Percentiles rank a stretch among this genome's conserved stretches.
phyloP scores from a whole-genome alignment of 176 grass and related monocot genomes.

The Oryza longistaminata region DNA sequence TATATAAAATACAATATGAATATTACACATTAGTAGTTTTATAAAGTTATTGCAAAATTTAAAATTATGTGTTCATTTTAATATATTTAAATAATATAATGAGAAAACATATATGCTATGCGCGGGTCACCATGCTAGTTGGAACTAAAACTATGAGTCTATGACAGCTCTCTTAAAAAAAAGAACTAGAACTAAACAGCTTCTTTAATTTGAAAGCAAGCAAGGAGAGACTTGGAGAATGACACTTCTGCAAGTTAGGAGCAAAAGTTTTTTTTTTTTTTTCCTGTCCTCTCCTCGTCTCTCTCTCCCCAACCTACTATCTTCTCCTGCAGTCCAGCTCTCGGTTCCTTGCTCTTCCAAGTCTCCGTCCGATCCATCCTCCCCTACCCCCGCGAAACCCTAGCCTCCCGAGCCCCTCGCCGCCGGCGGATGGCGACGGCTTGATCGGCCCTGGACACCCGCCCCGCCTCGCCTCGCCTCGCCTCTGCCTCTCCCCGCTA shows the following conservation, averaged over 20 bases:
- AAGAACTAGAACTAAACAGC: neutral
- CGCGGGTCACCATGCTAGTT: no score
- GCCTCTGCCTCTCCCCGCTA: neutral
- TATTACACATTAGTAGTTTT: no score
- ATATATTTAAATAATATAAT: no score
- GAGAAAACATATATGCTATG: no score
- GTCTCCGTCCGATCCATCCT: slow-evolving; percentile 16
- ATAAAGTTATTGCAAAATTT: no score
- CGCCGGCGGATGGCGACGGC: slow-evolving; percentile 38
- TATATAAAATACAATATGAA: no score
- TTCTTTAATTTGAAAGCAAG: neutral
- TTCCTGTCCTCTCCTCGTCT: neutral
- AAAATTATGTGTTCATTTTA: no score
- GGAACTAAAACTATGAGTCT: no score
- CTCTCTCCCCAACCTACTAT: slow-evolving; percentile 2
- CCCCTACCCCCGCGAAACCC: slow-evolving; percentile 41
- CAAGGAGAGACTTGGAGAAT: neutral
- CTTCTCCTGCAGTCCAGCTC: neutral
- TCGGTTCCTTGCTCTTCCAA: slow-evolving; percentile 15
- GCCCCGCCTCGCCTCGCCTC: neutral
- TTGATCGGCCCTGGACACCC: slow-evolving; percentile 22
- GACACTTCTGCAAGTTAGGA: neutral
- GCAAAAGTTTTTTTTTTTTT: neutral
- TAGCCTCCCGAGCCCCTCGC: slow-evolving; percentile 18
- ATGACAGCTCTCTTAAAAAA: no score